phyloP scores from a whole-genome alignment of 106 monocot genomes.

The Dioscorea dumetorum region DNA sequence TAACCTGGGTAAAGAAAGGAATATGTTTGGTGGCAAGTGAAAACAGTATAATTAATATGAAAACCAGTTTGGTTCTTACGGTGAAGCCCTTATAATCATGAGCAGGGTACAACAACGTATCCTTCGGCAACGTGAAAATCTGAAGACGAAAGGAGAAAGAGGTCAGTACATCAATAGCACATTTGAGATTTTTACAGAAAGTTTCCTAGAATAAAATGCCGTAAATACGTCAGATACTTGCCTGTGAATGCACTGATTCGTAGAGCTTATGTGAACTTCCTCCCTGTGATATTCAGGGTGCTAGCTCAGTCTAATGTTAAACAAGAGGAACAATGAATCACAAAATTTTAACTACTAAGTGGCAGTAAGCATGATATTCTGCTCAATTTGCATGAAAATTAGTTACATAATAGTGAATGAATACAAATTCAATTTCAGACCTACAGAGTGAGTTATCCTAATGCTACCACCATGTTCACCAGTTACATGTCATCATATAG shows the following conservation, averaged over 20 bases:
- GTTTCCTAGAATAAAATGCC: not conserved
- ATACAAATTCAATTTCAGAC: too few species aligned
- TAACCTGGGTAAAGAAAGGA: constrained; percentile 34
- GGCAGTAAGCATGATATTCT: too few species aligned
- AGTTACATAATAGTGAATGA: too few species aligned
- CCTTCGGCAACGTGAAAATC: constrained; percentile 91
- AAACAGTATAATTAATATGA: not conserved
- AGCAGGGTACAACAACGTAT: constrained; percentile 84
- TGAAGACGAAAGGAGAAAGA: constrained; percentile 13
- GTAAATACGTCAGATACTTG: constrained; percentile 22
- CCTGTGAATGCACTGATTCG: constrained; percentile 89
- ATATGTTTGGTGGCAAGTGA: too few species aligned
- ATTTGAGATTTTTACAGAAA: not conserved
- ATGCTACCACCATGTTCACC: too few species aligned
- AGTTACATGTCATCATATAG: too few species aligned
- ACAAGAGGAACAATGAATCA: too few species aligned
- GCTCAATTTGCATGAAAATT: too few species aligned
- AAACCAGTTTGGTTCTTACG: constrained; percentile 27
- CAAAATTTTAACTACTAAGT: too few species aligned
- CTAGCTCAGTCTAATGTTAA: too few species aligned
- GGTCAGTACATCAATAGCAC: not conserved
- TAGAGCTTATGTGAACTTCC: constrained; percentile 78
- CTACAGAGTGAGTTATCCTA: too few species aligned
- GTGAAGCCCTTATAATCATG: constrained; percentile 97
- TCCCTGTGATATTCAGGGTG: constrained; percentile 34